A percentile compares a stretch with the other conserved stretches of the same genome.
These are phyloP conservation scores for Colletotrichum sp. DNA, from an alignment of 2,329 filamentous ascomycete genomes.

Conservation along the genomic window DNA sequence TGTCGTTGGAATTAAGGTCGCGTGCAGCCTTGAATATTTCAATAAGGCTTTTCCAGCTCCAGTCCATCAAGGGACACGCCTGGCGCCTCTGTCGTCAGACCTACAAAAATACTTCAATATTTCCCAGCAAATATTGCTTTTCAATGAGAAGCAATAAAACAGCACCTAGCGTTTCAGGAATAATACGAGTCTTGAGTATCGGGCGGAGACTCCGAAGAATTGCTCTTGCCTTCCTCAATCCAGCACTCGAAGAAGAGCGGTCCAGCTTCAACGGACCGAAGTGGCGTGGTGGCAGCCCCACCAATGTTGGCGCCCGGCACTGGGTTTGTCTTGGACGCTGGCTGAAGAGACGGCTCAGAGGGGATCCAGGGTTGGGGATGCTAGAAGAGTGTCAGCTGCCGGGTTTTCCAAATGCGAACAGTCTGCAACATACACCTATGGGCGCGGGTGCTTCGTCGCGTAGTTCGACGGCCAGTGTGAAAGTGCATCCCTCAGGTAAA, in stretches of 20 bases:
- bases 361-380: slow-evolving; percentile 68
- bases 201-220: neutral
- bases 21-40: neutral
- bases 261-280: slow-evolving; percentile 61
- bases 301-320: slow-evolving; percentile 33
- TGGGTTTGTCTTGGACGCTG: slow-evolving; percentile 34
- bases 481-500: slow-evolving; percentile 71
- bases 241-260: slow-evolving; percentile 71
- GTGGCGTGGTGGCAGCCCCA: slow-evolving; percentile 49
- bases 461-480: slow-evolving; percentile 78
- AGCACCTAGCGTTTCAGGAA: neutral
- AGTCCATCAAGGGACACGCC: neutral
- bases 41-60: neutral
- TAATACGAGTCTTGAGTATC: slow-evolving; percentile 13
- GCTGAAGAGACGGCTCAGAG: slow-evolving; percentile 52
- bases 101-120: neutral
- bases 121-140: neutral
- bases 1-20: neutral
- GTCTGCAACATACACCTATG: slow-evolving; percentile 55
- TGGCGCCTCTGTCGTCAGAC: neutral
- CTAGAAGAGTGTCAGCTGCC: slow-evolving; percentile 31
- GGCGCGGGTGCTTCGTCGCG: slow-evolving; percentile 64
- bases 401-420: neutral
- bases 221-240: slow-evolving; percentile 61
- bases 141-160: neutral